Percentiles rank a stretch among this genome's conserved stretches.
phyloP scores from a whole-genome alignment of 2,329 filamentous ascomycete species.

The Paraphoma chrysanthemicola region DNA sequence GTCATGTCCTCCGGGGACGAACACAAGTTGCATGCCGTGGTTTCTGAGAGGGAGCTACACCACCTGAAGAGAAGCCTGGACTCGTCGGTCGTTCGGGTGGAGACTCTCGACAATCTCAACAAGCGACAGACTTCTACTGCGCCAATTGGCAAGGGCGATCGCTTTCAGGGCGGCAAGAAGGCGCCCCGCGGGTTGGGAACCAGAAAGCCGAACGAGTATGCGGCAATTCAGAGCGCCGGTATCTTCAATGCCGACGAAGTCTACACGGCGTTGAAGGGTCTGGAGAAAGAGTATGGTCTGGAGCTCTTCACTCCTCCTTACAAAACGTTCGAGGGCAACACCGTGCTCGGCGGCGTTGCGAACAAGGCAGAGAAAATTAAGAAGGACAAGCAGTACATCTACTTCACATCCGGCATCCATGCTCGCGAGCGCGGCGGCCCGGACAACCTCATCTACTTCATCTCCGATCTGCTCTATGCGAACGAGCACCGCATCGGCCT shows the following conservation, averaged over 20 bases:
- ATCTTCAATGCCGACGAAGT: slow-evolving; percentile 58
- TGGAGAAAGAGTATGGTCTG: slow-evolving; percentile 54
- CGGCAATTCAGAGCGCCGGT: slow-evolving; percentile 40
- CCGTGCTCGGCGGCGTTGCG: slow-evolving; percentile 48
- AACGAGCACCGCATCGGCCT: slow-evolving; percentile 58
- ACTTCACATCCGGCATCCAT: slow-evolving; percentile 63
- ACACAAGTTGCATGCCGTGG: slow-evolving; percentile 41
- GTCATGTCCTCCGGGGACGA: slow-evolving; percentile 33
- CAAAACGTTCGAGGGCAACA: slow-evolving; percentile 52
- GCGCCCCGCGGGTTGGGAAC: slow-evolving; percentile 53
- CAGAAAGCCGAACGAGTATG: slow-evolving; percentile 38
- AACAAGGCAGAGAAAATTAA: slow-evolving; percentile 54
- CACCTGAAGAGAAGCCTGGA: slow-evolving; percentile 31
- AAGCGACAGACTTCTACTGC: slow-evolving; percentile 37
- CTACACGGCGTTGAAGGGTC: slow-evolving; percentile 52
- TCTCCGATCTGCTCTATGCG: slow-evolving; percentile 64
- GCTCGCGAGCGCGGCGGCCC: slow-evolving; percentile 66
- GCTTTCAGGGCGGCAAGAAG: slow-evolving; percentile 53
- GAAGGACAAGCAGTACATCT: slow-evolving; percentile 56
- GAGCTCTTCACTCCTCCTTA: slow-evolving; percentile 52
- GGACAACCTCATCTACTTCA: slow-evolving; percentile 65
- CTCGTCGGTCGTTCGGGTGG: slow-evolving; percentile 28
- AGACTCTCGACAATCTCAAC: slow-evolving; percentile 31
- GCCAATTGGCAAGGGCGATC: slow-evolving; percentile 47
- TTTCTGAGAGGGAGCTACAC: slow-evolving; percentile 31